phyloP scores from a whole-genome alignment of 148 eudicot genomes.

The Vaccinium corymbosum region DNA sequence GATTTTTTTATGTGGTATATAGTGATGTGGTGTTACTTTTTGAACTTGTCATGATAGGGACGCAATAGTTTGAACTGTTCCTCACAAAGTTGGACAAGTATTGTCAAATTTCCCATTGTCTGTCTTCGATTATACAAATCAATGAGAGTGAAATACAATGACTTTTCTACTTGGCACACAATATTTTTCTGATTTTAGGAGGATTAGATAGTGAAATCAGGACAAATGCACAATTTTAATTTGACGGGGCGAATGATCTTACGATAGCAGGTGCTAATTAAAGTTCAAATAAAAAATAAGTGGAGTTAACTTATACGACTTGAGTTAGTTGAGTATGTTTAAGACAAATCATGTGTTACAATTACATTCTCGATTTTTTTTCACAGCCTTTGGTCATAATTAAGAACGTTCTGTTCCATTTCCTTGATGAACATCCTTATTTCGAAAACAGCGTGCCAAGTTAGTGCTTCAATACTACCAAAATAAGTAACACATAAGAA shows the following conservation, averaged over 20 bases:
- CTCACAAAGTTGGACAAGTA: background rate
- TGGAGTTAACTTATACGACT: too few species aligned
- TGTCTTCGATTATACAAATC: background rate
- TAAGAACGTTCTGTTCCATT: too few species aligned
- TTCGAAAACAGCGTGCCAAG: too few species aligned
- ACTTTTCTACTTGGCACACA: background rate
- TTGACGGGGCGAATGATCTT: background rate
- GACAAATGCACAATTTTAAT: background rate
- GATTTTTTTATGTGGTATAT: background rate
- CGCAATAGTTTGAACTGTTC: background rate
- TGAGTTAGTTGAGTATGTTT: too few species aligned
- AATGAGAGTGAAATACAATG: background rate
- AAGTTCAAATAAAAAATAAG: background rate
- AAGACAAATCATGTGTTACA: too few species aligned
- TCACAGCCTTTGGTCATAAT: too few species aligned
- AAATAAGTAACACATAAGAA: background rate
- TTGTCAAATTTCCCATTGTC: background rate
- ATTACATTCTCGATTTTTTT: too few species aligned
- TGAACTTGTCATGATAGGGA: slow-evolving; percentile 1
- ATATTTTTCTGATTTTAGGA: background rate
- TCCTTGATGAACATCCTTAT: too few species aligned
- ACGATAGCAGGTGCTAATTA: background rate
- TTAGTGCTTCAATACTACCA: too few species aligned
- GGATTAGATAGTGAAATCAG: background rate
- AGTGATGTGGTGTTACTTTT: background rate